Percentiles rank a stretch among this genome's conserved stretches.
Conservation (phyloP, 2,329 filamentous ascomycete genomes). For the Fusarium neocosmosporiellum region DNA sequence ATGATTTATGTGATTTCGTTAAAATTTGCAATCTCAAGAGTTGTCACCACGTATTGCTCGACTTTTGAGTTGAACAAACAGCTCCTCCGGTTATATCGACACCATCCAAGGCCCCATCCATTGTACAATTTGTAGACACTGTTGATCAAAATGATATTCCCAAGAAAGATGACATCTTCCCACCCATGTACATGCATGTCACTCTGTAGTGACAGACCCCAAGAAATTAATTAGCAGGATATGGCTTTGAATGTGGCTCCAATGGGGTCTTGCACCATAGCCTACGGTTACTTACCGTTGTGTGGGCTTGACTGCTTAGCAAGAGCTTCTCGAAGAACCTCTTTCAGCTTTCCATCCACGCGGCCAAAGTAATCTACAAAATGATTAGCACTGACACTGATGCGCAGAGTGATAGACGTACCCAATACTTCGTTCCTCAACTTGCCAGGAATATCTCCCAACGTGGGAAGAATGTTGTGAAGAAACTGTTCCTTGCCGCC, state of each 20-base stretch:
- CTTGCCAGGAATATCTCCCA: conserved; percentile 25
- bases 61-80: neutral
- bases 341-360: neutral
- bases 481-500: conserved; percentile 33
- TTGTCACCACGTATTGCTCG: neutral
- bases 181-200: neutral
- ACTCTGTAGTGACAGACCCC: neutral
- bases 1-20: neutral
- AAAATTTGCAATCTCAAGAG: neutral
- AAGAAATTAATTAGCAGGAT: neutral
- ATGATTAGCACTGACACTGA: neutral
- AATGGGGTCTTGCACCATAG: neutral
- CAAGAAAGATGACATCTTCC: neutral
- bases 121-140: neutral
- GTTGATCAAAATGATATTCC: neutral
- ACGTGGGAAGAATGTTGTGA: conserved; percentile 33
- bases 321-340: neutral
- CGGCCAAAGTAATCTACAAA: conserved; percentile 5
- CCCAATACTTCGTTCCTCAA: conserved; percentile 24
- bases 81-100: neutral
- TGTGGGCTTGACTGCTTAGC: neutral
- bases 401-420: neutral
- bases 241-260: neutral
- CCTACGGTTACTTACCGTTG: neutral
- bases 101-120: neutral